Base-by-base conservation (phyloP, 169 alveolate genomes). In the Eimeria acervulina region DNA sequence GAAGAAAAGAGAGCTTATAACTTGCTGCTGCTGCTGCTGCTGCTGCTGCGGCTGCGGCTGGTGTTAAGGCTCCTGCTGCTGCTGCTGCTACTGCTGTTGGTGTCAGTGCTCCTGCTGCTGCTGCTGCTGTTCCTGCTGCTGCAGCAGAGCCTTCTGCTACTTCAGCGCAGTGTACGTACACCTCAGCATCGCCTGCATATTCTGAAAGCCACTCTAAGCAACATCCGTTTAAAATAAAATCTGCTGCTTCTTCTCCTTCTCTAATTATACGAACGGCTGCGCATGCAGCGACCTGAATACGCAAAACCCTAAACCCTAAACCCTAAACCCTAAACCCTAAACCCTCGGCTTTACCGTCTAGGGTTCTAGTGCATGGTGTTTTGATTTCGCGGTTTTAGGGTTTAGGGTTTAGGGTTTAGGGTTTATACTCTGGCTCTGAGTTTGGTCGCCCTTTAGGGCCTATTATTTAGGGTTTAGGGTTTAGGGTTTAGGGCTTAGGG, bases 161-260 rank as follows among this genome's bases (percentile, higher is more conserved):
- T 10, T 33, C 40, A 21, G 85, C 47, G 52, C 17, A 74, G 85
- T 74, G 85, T 74, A 74, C 33, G 85, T 74, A 74, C 85, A 74
- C 85, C 52, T 74, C 85, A 28, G 28, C 55, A 0, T 44, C 42
- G 26, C 38, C 59, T n/a, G 85, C 85, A 52, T 74, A 74, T 13
- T 74, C 55, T 44, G 59, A 74, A 26, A 74, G 85, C 85, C 85
- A 74, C 85, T 74, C 36, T 52, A 74, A n/a, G 85, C 85, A 74
- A 52, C 85, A 74, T 13, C 85, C 85, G 26, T 74, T 74, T 55
- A 17, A 55, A 36, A 8, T 17, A 13, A 74, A 36, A 8, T 38
- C 47, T 7, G 7, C 47, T 74, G 28, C 26, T 74, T n/a, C 26
- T 28, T 74, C 47, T 74, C 6, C 47, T 38, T 74, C 47, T 8